Percentiles rank a stretch among this genome's conserved stretches.
phyloP scores from a whole-genome alignment of 495 filamentous ascomycete genomes.

The Aspergillus baeticus region DNA sequence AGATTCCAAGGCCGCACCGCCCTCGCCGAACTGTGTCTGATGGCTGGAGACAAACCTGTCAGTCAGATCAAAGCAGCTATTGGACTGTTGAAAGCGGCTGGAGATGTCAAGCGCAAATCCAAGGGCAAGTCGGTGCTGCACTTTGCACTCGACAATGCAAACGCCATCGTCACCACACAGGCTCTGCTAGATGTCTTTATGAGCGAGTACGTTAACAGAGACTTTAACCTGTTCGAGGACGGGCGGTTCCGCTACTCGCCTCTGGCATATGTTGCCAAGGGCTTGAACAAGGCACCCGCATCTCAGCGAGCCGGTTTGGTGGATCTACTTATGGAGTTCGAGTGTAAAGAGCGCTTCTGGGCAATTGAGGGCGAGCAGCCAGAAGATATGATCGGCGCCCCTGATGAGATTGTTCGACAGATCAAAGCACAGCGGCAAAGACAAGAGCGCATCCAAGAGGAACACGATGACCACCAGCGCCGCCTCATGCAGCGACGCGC shows the following conservation, averaged over 20 bases:
- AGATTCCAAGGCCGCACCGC: conserved; percentile 10
- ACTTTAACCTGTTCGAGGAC: conserved; percentile 13
- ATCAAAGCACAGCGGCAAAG: background rate
- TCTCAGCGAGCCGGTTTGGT: conserved; percentile 1
- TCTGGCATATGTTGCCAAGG: conserved; percentile 3
- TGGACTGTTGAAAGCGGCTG: conserved; percentile 1
- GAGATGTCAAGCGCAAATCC: conserved; percentile 10
- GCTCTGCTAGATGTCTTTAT: conserved; percentile 9
- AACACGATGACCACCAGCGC: conserved; percentile 12
- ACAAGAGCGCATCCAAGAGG: background rate
- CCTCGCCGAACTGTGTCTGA: conserved; percentile 6
- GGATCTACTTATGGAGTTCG: conserved; percentile 4
- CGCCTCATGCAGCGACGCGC: conserved; percentile 2
- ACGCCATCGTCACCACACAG: conserved; percentile 6
- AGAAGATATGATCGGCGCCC: conserved; percentile 3
- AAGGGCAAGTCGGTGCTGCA: conserved; percentile 8
- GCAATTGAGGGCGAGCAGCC: conserved; percentile 12
- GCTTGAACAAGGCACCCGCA: conserved; percentile 1
- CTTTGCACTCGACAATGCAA: conserved; percentile 8
- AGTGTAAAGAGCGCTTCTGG: conserved; percentile 12
- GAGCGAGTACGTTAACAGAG: conserved; percentile 5
- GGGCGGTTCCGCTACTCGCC: conserved; percentile 10
- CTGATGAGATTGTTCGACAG: conserved; percentile 1
- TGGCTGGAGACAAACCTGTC: background rate
- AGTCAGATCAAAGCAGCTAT: conserved; percentile 11